Conservation (phyloP, 2,329 filamentous ascomycete genomes). For the Paecilomyces variotii region DNA sequence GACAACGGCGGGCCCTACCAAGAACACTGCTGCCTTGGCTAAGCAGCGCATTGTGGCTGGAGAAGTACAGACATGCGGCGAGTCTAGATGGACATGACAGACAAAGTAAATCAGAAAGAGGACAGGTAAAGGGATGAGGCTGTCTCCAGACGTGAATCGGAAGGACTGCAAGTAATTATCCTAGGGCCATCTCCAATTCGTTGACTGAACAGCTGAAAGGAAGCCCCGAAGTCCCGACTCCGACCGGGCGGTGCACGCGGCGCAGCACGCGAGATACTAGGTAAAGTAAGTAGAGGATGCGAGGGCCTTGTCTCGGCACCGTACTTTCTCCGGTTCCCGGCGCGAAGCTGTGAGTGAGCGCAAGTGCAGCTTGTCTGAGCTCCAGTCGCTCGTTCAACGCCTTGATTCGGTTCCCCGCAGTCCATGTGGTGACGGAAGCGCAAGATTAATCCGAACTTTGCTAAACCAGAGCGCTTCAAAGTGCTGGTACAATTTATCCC, state of each 20-base stretch:
- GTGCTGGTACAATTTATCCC: not conserved
- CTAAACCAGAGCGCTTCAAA: not conserved
- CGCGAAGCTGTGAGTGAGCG: slow-evolving; percentile 1
- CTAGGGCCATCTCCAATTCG: not conserved
- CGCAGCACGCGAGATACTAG: not conserved
- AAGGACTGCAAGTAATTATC: not conserved
- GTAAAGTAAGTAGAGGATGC: not conserved
- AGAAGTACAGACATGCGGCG: not conserved
- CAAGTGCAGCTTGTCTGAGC: slow-evolving; percentile 4
- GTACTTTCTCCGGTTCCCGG: slow-evolving; percentile 16
- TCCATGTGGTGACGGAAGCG: not conserved
- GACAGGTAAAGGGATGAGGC: not conserved
- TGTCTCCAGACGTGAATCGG: not conserved
- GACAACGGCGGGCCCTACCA: slow-evolving; percentile 5
- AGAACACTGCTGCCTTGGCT: slow-evolving; percentile 9
- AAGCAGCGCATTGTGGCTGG: slow-evolving; percentile 10
- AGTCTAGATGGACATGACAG: not conserved
- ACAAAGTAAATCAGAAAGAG: not conserved
- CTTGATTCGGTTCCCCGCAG: not conserved
- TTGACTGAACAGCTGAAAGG: not conserved
- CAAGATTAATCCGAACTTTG: not conserved
- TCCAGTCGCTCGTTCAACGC: not conserved
- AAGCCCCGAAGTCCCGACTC: not conserved
- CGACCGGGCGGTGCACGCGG: not conserved
- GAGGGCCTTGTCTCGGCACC: slow-evolving; percentile 9